phyloP scores from a whole-genome alignment of 768 basidiomycete species.

The Pleurotus pulmonarius region DNA sequence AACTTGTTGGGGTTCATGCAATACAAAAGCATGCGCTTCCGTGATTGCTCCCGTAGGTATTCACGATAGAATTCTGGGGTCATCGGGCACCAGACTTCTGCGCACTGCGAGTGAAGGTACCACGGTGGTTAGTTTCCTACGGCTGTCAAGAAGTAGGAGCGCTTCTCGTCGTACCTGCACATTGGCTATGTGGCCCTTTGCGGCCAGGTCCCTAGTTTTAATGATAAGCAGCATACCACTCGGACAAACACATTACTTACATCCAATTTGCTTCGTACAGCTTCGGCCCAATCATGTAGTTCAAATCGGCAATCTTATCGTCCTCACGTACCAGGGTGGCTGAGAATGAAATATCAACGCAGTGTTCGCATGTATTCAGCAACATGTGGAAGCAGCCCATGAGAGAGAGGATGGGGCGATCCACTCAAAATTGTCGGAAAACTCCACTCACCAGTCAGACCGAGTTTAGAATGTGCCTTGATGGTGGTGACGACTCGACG shows the following conservation, averaged over 20 bases:
- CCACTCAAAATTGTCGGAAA: conserved; percentile 3
- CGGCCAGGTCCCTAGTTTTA: conserved; percentile 75
- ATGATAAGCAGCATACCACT: conserved; percentile 13
- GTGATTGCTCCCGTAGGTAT: conserved; percentile 87
- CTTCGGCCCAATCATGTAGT: conserved; percentile 99
- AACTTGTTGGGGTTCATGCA: conserved; percentile 99
- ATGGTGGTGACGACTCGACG: conserved; percentile 96
- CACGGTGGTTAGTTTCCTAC: conserved; percentile 2
- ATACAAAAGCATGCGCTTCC: conserved; percentile 93
- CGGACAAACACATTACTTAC: conserved; percentile 30
- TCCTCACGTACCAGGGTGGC: conserved; percentile 98
- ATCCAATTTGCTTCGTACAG: conserved; percentile 99
- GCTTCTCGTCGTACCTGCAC: conserved; percentile 70
- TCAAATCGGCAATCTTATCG: conserved; percentile 97
- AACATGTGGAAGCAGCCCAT: background rate
- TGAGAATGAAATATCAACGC: conserved; percentile 23
- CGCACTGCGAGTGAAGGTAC: conserved; percentile 58
- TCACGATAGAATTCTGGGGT: conserved; percentile 99
- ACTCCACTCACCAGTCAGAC: conserved; percentile 73
- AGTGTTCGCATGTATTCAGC: background rate
- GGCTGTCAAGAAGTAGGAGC: background rate
- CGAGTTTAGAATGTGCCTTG: conserved; percentile 98
- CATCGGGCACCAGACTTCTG: conserved; percentile 99
- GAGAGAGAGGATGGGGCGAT: background rate
- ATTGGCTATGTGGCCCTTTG: conserved; percentile 98